Evolutionary conservation across 2,329 filamentous ascomycete genomes (phyloP), one percentile per base, ranked within the genome.

Genomic region (Beauveria asiatica): DNA sequence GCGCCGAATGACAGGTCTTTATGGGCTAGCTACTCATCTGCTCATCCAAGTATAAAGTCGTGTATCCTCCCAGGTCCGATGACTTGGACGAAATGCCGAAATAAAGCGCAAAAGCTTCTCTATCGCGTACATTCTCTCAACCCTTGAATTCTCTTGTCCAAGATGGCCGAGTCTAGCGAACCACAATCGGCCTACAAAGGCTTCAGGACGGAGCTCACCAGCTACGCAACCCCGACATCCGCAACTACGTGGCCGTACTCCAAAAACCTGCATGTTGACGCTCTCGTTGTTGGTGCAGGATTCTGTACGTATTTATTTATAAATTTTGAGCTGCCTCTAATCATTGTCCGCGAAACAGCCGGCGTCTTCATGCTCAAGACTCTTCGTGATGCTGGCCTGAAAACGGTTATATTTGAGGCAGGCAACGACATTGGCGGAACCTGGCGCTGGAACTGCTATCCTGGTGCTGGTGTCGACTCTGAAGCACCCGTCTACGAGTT

Each of bases 391-490:
- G 70, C 70, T 17, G 79, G 78, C 1, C 65, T 78, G 16, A 76
- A 74, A 10, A 68, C 71, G 3, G 71, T 74, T 27, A 70, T 81
- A 25, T 77, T 76, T 56, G 80, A 83, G 62, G 76, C 77, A 1
- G 80, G 75, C 13, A 71, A 70, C 9, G 73, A 75, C 45, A 65
- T 75, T 0, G 79, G 79, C 11, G 79, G 79, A 25, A 76, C 74
- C 0, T 83, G 80, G 80, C 68, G 72, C 55, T 81, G 74, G 76
- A 80, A 80, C 65, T 73, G 73, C 63, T 82, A 80, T 63, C 79
- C 77, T 1, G 79, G 78, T 1, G 74, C 77, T 10, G 67, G 74
- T 0, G 77, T 81, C 3, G 81, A 83, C 67, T 53, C 46, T 37
- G 74, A 77, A 59, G 70, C 76, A 5, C 77, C 78, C 0, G 70